These are phyloP conservation scores for Dendrobium catenatum DNA, from an alignment of 106 monocot genomes.

Conservation along the genomic window DNA sequence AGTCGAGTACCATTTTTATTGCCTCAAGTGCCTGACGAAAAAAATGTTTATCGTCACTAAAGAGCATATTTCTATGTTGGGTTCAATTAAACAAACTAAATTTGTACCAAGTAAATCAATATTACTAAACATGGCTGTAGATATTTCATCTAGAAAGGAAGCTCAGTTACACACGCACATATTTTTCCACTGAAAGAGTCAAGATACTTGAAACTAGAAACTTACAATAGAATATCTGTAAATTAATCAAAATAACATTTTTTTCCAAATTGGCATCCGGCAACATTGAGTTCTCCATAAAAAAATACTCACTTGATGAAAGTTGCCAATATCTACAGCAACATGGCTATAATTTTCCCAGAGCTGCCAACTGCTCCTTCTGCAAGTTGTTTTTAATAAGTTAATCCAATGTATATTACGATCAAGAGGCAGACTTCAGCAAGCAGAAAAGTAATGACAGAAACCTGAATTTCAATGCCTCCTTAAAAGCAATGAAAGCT, in stretches of 20 bases:
- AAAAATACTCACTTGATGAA: conserved; percentile 38
- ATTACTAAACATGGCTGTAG: not conserved
- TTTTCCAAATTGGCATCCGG: not conserved
- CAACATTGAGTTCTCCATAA: not conserved
- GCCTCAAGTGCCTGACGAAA: conserved; percentile 79
- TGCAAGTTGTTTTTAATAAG: conserved; percentile 11
- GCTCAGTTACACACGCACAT: too few species aligned
- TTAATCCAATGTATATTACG: not conserved
- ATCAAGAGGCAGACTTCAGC: not conserved
- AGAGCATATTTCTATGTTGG: not conserved
- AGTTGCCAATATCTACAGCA: conserved; percentile 66
- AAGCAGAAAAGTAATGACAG: not conserved
- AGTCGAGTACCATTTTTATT: conserved; percentile 64
- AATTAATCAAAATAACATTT: not conserved
- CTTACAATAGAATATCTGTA: not conserved
- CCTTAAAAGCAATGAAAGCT: conserved; percentile 80
- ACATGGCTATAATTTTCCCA: conserved; percentile 96
- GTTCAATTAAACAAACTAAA: not conserved
- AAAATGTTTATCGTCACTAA: not conserved
- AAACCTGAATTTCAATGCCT: conserved; percentile 91
- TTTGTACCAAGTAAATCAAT: not conserved
- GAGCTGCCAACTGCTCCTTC: conserved; percentile 91
- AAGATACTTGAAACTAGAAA: not conserved
- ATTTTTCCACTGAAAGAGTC: too few species aligned
- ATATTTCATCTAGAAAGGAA: not conserved